Evolutionary conservation across 148 eudicot species (phyloP).

Genomic region (Arbutus unedo): DNA sequence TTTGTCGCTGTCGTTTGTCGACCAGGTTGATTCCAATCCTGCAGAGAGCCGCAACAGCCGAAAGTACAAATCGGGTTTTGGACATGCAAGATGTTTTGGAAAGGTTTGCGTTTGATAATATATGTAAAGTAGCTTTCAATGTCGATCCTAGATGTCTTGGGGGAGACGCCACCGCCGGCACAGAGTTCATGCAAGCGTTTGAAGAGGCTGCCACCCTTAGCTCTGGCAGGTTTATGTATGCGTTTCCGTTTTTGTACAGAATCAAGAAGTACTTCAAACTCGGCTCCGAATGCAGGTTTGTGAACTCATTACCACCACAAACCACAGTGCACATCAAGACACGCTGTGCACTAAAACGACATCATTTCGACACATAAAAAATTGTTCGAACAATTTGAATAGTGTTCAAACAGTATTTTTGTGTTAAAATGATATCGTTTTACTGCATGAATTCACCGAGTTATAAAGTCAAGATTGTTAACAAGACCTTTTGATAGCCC

Average conservation of each 20-base stretch:
- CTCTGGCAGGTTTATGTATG: slow-evolving; percentile 51
- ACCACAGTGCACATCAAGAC: too few species aligned
- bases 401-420: too few species aligned
- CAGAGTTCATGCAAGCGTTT: slow-evolving; percentile 60
- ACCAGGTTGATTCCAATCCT: slow-evolving; percentile 48
- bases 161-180: slow-evolving; percentile 32
- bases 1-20: too few species aligned
- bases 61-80: slow-evolving; percentile 24
- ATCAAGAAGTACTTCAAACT: slow-evolving; percentile 44
- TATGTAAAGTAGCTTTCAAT: slow-evolving; percentile 61
- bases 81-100: slow-evolving; percentile 68
- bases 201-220: slow-evolving; percentile 54
- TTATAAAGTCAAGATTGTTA: too few species aligned
- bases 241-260: slow-evolving; percentile 28
- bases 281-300: slow-evolving; percentile 42
- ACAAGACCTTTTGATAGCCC: too few species aligned
- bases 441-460: too few species aligned
- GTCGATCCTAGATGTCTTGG: slow-evolving; percentile 67
- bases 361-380: too few species aligned
- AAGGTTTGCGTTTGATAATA: slow-evolving; percentile 61
- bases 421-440: too few species aligned
- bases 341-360: too few species aligned
- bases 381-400: too few species aligned
- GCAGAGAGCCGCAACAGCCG: slow-evolving; percentile 18
- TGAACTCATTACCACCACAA: too few species aligned